Evolutionary conservation across 345 rosid genomes (phyloP), one percentile per base, ranked within the genome.

Genomic region (Gossypium longicalyx): DNA sequence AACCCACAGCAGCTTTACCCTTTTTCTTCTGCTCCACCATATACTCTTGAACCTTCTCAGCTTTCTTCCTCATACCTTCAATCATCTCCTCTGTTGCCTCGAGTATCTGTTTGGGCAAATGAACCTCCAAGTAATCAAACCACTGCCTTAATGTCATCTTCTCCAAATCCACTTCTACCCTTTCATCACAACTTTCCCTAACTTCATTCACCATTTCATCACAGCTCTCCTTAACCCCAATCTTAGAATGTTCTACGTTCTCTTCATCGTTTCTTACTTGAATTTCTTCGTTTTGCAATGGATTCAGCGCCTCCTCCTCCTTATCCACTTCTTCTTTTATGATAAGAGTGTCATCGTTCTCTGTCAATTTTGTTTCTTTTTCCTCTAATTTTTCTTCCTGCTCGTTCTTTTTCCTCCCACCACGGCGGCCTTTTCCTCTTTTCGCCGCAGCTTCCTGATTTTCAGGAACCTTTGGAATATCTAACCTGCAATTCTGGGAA

Each of bases 11-110:
- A 23, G 16, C 34, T 57, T 71, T 67, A 22, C 74, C 82, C 67
- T 80, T 76, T 67, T 82, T 51, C 68, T 61, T 89, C 82, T 83
- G 83, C 82, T 87, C 84, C 13, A 68, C 81, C 65, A 91, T 79
- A 60, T 87, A 82, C 73, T 86, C 77, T 15, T 48, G 58, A 20
- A 92, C 82, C 65, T 78, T 87, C 45, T 38, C 67, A 44, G 90
- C 78, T 77, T 82, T 91, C 44, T 1, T 78, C 81, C 76, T 84
- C 92, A 93, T 89, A 48, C 71, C 85, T 52, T 83, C 84, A 44
- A 91, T 86, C 80, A 87, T 74, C 86, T 84, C 83, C 82, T 91
- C 96, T 0, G 94, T 87, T 20, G 79, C 87, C 34, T 86, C 86
- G 2, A 71, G 47, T 53, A 83, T 87, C 83, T 87, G 89, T 79